phyloP scores from a whole-genome alignment of 176 grass and related monocot genomes.

The Aegilops sharonensis region DNA sequence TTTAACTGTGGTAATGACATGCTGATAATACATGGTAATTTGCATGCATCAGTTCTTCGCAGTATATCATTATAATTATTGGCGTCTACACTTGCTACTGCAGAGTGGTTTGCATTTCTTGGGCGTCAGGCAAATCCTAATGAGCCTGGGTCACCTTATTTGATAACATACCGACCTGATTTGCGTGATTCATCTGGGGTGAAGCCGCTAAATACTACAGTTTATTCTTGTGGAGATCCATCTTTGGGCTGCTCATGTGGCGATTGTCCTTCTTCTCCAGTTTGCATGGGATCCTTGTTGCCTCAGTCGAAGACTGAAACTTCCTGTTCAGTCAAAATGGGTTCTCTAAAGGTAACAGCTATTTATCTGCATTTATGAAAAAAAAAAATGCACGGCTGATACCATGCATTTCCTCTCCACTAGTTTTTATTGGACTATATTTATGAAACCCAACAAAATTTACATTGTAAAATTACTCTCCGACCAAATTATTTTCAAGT shows the following conservation, averaged over 20 bases:
- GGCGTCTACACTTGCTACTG: constrained; percentile 37
- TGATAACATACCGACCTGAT: constrained; percentile 69
- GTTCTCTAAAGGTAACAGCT: constrained; percentile 72
- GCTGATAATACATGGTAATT: constrained; percentile 16
- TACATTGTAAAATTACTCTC: background rate
- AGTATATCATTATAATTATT: constrained; percentile 14
- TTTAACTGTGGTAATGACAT: constrained; percentile 7
- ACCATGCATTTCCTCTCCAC: background rate
- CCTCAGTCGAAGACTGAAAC: constrained; percentile 38
- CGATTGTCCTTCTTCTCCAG: constrained; percentile 89
- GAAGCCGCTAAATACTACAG: constrained; percentile 82
- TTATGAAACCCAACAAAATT: background rate
- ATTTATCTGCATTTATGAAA: constrained; percentile 30
- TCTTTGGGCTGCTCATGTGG: constrained; percentile 97
- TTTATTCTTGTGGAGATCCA: constrained; percentile 91
- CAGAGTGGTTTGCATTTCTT: constrained; percentile 90
- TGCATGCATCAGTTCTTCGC: constrained; percentile 19
- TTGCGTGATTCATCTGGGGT: constrained; percentile 51
- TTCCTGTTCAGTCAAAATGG: constrained; percentile 75
- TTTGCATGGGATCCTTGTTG: constrained; percentile 51
- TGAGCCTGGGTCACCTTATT: constrained; percentile 76
- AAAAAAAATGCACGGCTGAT: background rate
- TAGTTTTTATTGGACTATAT: background rate
- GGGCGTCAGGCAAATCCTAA: constrained; percentile 61
- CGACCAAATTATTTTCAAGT: background rate